These are phyloP conservation scores for Leccinum olivaceopallidum DNA, from an alignment of 768 basidiomycete genomes.

Conservation along the genomic window DNA sequence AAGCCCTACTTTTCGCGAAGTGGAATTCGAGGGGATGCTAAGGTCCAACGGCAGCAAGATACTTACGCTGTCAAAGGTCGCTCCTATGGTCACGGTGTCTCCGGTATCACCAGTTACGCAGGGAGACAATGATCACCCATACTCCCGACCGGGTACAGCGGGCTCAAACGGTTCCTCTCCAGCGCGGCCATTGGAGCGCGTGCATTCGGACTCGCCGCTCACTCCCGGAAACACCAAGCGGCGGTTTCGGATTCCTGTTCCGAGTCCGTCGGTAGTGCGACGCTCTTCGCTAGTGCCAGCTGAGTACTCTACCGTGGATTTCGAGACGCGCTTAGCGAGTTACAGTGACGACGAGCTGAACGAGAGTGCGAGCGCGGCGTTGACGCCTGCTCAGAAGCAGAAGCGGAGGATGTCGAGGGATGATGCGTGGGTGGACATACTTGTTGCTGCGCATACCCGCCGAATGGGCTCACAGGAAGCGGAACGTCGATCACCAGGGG, in stretches of 20 bases:
- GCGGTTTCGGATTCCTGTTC: constrained; percentile 63
- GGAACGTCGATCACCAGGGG: constrained; percentile 30
- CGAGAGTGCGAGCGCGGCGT: constrained; percentile 39
- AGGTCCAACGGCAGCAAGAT: constrained; percentile 52
- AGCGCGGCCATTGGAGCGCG: constrained; percentile 27
- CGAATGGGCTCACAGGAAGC: constrained; percentile 60
- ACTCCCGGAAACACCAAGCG: constrained; percentile 36
- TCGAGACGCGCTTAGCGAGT: constrained; percentile 77
- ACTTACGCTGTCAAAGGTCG: constrained; percentile 31
- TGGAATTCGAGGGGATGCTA: constrained; percentile 79
- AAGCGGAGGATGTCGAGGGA: constrained; percentile 50
- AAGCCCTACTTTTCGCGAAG: constrained; percentile 56
- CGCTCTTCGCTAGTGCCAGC: constrained; percentile 58
- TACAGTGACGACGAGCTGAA: constrained; percentile 50
- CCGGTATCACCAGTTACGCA: constrained; percentile 24
- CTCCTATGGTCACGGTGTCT: constrained; percentile 27
- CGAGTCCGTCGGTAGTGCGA: constrained; percentile 52
- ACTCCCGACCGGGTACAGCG: constrained; percentile 27
- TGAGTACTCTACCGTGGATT: constrained; percentile 81
- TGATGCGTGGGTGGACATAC: constrained; percentile 88
- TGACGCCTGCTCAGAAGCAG: constrained; percentile 43
- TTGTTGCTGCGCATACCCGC: constrained; percentile 60
- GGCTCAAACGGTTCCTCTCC: constrained; percentile 17
- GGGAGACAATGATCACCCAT: constrained; percentile 34
- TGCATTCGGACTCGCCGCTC: constrained; percentile 29